These are phyloP conservation scores for Pyricularia pennisetigena DNA, from an alignment of 2,329 filamentous ascomycete genomes.

Conservation along the genomic window DNA sequence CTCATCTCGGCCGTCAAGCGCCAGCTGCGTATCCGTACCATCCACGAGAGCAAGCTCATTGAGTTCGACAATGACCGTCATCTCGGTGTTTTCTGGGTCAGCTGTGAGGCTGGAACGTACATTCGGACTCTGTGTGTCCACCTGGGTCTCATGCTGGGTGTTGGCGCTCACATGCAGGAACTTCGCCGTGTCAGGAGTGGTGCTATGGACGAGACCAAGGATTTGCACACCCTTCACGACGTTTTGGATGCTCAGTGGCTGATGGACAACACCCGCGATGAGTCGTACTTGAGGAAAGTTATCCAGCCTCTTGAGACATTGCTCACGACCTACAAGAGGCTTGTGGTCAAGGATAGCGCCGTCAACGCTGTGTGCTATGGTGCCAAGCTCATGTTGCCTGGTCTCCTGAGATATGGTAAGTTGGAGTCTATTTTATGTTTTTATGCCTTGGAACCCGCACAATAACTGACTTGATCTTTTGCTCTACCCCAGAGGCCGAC, in stretches of 20 bases:
- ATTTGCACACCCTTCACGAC: conserved; percentile 88
- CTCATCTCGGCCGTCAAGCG: conserved; percentile 98
- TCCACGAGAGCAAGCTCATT: conserved; percentile 91
- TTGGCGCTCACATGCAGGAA: conserved; percentile 87
- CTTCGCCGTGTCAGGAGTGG: conserved; percentile 86
- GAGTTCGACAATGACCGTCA: conserved; percentile 99
- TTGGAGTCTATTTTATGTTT: conserved; percentile 8
- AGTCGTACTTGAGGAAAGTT: conserved; percentile 82
- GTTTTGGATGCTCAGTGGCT: conserved; percentile 94
- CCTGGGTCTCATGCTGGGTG: conserved; percentile 46
- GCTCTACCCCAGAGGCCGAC: conserved; percentile 7
- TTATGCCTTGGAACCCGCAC: too few relatives aligned
- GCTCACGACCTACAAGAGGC: conserved; percentile 85
- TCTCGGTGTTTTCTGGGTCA: conserved; percentile 97
- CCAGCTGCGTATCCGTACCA: conserved; percentile 94
- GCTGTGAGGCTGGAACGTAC: conserved; percentile 96
- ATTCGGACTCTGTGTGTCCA: conserved; percentile 98
- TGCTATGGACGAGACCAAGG: conserved; percentile 86
- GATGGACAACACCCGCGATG: conserved; percentile 91
- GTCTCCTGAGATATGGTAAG: conserved; percentile 81
- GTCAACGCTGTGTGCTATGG: conserved; percentile 98
- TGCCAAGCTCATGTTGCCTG: conserved; percentile 97
- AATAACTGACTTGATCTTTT: conserved; percentile 1
- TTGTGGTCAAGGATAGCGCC: conserved; percentile 93
- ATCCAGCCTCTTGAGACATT: conserved; percentile 90